Percentiles rank a stretch among this genome's conserved stretches.
Evolutionary conservation across 768 basidiomycete species (phyloP).

Genomic region (Sporobolomyces phaffii): DNA sequence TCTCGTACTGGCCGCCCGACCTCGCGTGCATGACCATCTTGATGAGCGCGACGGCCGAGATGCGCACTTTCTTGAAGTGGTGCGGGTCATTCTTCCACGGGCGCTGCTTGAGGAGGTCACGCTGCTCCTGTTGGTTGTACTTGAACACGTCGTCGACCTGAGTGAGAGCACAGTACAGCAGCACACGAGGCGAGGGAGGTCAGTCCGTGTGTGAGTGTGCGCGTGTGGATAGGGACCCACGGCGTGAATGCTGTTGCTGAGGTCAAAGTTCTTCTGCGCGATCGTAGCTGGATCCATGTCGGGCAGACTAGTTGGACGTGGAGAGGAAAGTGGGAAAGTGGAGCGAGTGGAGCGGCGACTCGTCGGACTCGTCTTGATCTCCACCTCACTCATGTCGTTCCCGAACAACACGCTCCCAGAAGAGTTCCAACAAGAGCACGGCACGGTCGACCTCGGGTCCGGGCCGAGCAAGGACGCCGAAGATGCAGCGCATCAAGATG

Average conservation of each 20-base stretch:
- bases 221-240: neutral
- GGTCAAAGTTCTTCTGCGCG: slow-evolving; percentile 13
- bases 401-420: slow-evolving; percentile 25
- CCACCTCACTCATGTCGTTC: slow-evolving; percentile 23
- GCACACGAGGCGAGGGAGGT: too few species aligned
- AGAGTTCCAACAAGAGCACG: slow-evolving; percentile 37
- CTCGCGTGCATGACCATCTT: slow-evolving; percentile 74
- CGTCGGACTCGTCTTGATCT: too few species aligned
- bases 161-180: too few species aligned
- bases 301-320: too few species aligned
- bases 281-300: neutral
- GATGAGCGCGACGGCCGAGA: slow-evolving; percentile 53
- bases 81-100: slow-evolving; percentile 76
- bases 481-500: slow-evolving; percentile 63
- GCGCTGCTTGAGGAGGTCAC: slow-evolving; percentile 54
- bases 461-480: slow-evolving; percentile 32
- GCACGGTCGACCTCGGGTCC: slow-evolving; percentile 26
- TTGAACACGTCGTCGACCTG: slow-evolving; percentile 44
- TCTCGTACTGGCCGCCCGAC: slow-evolving; percentile 94
- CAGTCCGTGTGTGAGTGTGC: too few species aligned
- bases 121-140: slow-evolving; percentile 47
- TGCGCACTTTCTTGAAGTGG: slow-evolving; percentile 52
- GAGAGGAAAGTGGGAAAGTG: neutral
- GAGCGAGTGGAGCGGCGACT: too few species aligned
- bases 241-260: neutral